phyloP scores from a whole-genome alignment of 2,329 filamentous ascomycete species.

The Cordyceps cicadae region DNA sequence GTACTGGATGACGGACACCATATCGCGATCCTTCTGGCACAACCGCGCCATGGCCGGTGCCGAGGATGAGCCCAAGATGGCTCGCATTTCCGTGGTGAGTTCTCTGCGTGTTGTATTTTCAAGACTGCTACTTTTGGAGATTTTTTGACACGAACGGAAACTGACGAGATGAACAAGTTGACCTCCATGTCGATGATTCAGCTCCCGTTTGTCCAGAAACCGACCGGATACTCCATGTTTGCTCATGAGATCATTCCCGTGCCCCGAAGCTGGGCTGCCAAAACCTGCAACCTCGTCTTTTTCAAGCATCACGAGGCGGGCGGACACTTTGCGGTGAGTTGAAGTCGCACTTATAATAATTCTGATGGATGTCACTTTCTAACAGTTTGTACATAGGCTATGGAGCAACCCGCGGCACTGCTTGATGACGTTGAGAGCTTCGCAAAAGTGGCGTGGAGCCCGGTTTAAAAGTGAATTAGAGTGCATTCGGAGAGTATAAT shows the following conservation, averaged over 20 bases:
- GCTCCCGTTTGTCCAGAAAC: slow-evolving; percentile 26
- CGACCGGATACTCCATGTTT: slow-evolving; percentile 38
- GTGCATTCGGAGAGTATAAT: too few relatives aligned
- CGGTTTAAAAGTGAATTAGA: too few relatives aligned
- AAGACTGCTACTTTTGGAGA: neutral
- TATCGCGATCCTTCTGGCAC: slow-evolving; percentile 39
- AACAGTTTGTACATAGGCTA: slow-evolving; percentile 14
- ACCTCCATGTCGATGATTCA: slow-evolving; percentile 5
- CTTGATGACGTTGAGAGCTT: slow-evolving; percentile 37
- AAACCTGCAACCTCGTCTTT: slow-evolving; percentile 29
- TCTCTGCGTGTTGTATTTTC: neutral
- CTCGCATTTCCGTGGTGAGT: slow-evolving; percentile 13
- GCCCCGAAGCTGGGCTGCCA: slow-evolving; percentile 27
- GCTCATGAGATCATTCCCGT: slow-evolving; percentile 31
- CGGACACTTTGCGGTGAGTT: slow-evolving; percentile 15
- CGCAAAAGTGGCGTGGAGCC: slow-evolving; percentile 14
- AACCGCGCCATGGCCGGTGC: slow-evolving; percentile 28
- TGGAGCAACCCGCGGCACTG: slow-evolving; percentile 34
- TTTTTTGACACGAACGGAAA: too few relatives aligned
- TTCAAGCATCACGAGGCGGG: slow-evolving; percentile 18
- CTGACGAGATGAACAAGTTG: slow-evolving; percentile 8
- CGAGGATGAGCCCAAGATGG: slow-evolving; percentile 19
- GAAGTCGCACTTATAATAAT: neutral
- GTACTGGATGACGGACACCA: slow-evolving; percentile 47
- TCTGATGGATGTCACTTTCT: neutral